Percentiles rank a stretch among this genome's conserved stretches.
These are phyloP conservation scores for Maudiozyma barnettii DNA, from an alignment of 805 yeast species.

Conservation along the genomic window DNA sequence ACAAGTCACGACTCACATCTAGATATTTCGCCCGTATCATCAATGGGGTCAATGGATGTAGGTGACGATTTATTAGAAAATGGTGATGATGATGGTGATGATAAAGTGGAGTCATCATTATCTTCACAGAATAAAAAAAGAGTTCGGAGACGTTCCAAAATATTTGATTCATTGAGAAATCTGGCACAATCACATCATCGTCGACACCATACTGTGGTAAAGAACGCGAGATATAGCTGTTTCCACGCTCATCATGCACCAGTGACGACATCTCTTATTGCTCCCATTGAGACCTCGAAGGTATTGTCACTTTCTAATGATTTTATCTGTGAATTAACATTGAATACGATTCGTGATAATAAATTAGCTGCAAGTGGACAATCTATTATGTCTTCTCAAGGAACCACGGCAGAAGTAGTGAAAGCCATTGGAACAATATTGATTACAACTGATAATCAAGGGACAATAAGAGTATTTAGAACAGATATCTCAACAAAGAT, in stretches of 20 bases:
- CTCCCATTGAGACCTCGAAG: slow-evolving; percentile 60
- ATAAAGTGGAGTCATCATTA: background rate
- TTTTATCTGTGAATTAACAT: slow-evolving; percentile 56
- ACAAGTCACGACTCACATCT: background rate
- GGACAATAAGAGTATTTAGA: slow-evolving; percentile 66
- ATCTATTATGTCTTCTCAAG: background rate
- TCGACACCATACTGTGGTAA: slow-evolving; percentile 1
- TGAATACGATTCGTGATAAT: slow-evolving; percentile 17
- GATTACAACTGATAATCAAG: slow-evolving; percentile 67
- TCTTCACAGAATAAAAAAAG: background rate
- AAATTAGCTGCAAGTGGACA: background rate
- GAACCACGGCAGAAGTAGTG: slow-evolving; percentile 9
- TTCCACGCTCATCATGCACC: slow-evolving; percentile 70
- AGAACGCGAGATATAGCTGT: slow-evolving; percentile 50
- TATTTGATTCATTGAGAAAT: background rate
- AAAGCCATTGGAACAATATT: slow-evolving; percentile 40
- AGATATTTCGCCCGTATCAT: background rate
- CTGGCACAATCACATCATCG: background rate
- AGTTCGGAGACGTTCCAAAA: background rate
- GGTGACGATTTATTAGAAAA: background rate
- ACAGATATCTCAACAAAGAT: slow-evolving; percentile 55
- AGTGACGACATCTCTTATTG: slow-evolving; percentile 69
- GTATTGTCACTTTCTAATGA: slow-evolving; percentile 68
- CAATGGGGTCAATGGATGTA: background rate
- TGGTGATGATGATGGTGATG: background rate